Conservation (phyloP, 805 yeast species). For the Ogataea nakhonphanomensis region DNA sequence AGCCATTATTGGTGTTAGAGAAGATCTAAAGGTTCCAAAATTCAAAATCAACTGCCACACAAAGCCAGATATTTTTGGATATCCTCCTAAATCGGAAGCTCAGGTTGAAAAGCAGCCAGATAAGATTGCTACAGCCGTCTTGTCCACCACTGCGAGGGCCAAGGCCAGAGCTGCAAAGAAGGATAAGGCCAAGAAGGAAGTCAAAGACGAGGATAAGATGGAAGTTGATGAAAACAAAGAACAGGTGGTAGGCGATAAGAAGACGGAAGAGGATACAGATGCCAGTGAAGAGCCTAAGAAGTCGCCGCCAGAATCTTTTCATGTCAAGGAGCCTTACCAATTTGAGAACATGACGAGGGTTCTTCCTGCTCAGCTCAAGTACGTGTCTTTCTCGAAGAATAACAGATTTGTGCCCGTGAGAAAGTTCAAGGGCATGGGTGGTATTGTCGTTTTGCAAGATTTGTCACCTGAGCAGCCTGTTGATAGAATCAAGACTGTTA, state of each 20-base stretch:
- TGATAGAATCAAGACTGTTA: slow-evolving; percentile 74
- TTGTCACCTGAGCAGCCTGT: slow-evolving; percentile 55
- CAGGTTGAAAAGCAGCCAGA: slow-evolving; percentile 79
- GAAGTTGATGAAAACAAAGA: slow-evolving; percentile 35
- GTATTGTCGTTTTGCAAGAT: slow-evolving; percentile 71
- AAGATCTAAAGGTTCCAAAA: slow-evolving; percentile 82
- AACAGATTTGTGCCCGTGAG: slow-evolving; percentile 81
- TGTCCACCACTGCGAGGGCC: slow-evolving; percentile 92
- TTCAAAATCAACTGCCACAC: slow-evolving; percentile 78
- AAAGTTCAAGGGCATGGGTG: slow-evolving; percentile 63
- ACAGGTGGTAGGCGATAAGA: slow-evolving; percentile 23
- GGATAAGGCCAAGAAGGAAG: slow-evolving; percentile 43
- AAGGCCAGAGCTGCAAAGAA: slow-evolving; percentile 77
- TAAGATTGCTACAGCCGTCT: slow-evolving; percentile 86
- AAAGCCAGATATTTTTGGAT: slow-evolving; percentile 74
- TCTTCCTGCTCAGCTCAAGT: slow-evolving; percentile 82
- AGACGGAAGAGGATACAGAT: slow-evolving; percentile 20
- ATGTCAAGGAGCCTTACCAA: slow-evolving; percentile 62
- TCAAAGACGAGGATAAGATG: slow-evolving; percentile 38
- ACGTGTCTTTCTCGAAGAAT: slow-evolving; percentile 70
- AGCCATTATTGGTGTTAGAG: slow-evolving; percentile 79
- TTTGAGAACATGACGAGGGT: slow-evolving; percentile 83
- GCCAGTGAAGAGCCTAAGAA: slow-evolving; percentile 30
- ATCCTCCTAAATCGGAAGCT: slow-evolving; percentile 85
- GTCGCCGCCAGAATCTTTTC: slow-evolving; percentile 38